Percentiles rank a stretch among this genome's conserved stretches.
Conservation (phyloP, 192 early-diverging fungal species). For the Endogone sp. region DNA sequence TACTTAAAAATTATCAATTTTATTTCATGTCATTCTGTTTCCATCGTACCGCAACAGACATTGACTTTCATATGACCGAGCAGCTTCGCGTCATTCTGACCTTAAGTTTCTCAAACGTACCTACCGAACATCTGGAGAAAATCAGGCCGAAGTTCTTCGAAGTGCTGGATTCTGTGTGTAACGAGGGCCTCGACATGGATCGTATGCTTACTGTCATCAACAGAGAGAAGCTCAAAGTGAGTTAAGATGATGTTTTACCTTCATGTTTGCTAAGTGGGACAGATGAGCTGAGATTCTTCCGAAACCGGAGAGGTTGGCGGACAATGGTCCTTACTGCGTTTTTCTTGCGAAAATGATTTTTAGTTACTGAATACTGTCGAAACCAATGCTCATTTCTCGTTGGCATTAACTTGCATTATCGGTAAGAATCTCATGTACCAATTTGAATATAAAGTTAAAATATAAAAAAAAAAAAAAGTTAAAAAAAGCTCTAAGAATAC, state of each 20-base stretch:
- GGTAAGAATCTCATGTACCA: slow-evolving; percentile 8
- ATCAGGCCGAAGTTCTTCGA: slow-evolving; percentile 39
- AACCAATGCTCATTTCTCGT: slow-evolving; percentile 28
- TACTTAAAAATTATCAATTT: too few species aligned
- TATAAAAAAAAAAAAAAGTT: not conserved
- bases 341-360: too few species aligned
- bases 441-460: slow-evolving; percentile 3
- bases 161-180: slow-evolving; percentile 34
- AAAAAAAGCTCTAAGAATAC: too few species aligned
- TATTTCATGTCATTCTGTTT: too few species aligned
- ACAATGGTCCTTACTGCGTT: too few species aligned
- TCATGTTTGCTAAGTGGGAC: too few species aligned
- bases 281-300: too few species aligned
- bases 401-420: slow-evolving; percentile 21
- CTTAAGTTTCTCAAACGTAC: slow-evolving; percentile 45
- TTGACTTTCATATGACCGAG: slow-evolving; percentile 38
- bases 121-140: slow-evolving; percentile 47
- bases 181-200: slow-evolving; percentile 54
- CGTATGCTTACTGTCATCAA: slow-evolving; percentile 49
- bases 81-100: slow-evolving; percentile 41
- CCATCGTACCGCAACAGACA: too few species aligned
- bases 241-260: slow-evolving; percentile 7
- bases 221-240: slow-evolving; percentile 44
- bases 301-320: too few species aligned
- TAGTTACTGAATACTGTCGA: slow-evolving; percentile 34